Base-by-base conservation (phyloP, 257 asterid species). In the Verbascum thapsus region DNA sequence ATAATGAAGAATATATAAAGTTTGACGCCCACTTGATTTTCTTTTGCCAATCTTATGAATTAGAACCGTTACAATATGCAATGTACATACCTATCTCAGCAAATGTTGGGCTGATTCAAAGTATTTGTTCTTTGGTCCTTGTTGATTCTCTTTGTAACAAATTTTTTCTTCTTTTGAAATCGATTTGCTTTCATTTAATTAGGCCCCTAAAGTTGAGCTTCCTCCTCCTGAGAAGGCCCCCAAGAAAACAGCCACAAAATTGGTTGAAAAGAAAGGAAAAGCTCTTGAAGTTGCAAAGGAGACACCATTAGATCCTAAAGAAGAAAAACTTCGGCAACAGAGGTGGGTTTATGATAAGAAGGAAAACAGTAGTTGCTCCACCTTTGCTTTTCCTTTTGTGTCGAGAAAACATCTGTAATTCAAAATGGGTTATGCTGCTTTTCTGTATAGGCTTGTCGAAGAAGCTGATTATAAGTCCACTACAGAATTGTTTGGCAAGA, bases 381-480 rank as follows among this genome's bases (percentile, higher is more conserved):
- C 32, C 32, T 26, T 26, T 26, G n/a, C n/a, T n/a, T n/a, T n/a
- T n/a, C n/a, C n/a, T n/a, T 26, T 1, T 26, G 32, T 26, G 9
- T 22, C 10, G 9, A 48, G n/a, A 48, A 48, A 48, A 19, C 5
- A 22, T 58, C 20, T 60, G 17, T 13, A 10, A 45, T 9, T 18
- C 3, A 15, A 22, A 42, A 30, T 12, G n/a, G 26, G 15, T 17
- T 7, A 17, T 34, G 23, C 43, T 44, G 32, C 32, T 19, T 32
- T 53, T 77, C 51, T 63, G 47, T 63, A 22, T 72, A 87, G 96
- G 87, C 88, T 88, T 44, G 91, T 88, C 3, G 96, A 88, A 72
- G 96, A 88, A 77, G 96, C 94, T 53, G 95, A 86, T 74, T 86
- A 63, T 71, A 81, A 74, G 82, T 65, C 88, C 44, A 80, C 95